Conservation (phyloP, 257 asterid genomes). For the Ajuga chamaepitys region DNA sequence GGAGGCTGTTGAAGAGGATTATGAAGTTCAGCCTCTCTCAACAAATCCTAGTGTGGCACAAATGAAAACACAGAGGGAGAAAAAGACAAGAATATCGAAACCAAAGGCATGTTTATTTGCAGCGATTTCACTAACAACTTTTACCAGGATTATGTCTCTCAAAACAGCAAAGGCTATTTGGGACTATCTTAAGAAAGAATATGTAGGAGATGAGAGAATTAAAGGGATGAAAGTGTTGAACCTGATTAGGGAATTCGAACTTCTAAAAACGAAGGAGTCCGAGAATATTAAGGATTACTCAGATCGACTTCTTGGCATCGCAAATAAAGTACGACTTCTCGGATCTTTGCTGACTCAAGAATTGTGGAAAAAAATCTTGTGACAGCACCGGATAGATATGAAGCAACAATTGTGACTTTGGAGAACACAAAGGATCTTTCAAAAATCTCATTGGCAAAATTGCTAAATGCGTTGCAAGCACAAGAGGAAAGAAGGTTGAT, state of each 20-base stretch:
- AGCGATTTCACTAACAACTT: not conserved
- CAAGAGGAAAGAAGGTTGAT: slow-evolving; percentile 14
- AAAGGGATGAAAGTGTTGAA: slow-evolving; percentile 9
- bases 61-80: too few species aligned
- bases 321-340: not conserved
- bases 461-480: slow-evolving; percentile 6
- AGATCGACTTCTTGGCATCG: not conserved
- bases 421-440: slow-evolving; percentile 12
- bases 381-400: not conserved
- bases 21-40: too few species aligned
- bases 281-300: not conserved
- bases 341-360: not conserved
- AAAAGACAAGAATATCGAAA: too few species aligned
- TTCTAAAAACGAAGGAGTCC: not conserved
- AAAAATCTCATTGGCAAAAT: not conserved
- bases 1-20: too few species aligned
- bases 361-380: not conserved
- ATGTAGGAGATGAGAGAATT: slow-evolving; percentile 3
- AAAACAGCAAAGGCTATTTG: not conserved
- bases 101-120: too few species aligned
- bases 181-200: not conserved
- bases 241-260: slow-evolving; percentile 3
- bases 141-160: not conserved
- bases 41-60: too few species aligned
- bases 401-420: not conserved